Percentiles rank a stretch among this genome's conserved stretches.
These are phyloP conservation scores for Wickerhamomyces pijperi DNA, from an alignment of 805 yeast genomes.

Conservation along the genomic window DNA sequence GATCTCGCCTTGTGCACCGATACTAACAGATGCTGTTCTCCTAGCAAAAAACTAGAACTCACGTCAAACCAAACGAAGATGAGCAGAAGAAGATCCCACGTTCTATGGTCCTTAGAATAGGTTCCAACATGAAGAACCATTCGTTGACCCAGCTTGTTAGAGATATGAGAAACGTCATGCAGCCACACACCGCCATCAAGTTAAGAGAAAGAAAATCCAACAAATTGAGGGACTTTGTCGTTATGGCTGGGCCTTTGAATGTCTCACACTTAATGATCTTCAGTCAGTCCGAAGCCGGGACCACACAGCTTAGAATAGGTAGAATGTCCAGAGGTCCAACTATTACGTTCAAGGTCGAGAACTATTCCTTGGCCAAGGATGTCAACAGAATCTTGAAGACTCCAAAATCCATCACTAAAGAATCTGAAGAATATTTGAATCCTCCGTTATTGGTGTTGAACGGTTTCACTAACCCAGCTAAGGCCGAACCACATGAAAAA, in stretches of 20 bases:
- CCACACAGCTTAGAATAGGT: constrained; percentile 72
- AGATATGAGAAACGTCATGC: constrained; percentile 86
- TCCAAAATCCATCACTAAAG: constrained; percentile 70
- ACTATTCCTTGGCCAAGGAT: constrained; percentile 76
- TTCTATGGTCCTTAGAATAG: constrained; percentile 89
- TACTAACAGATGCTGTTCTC: constrained; percentile 10
- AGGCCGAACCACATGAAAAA: constrained; percentile 63
- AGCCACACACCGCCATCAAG: constrained; percentile 90
- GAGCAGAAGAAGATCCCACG: constrained; percentile 69
- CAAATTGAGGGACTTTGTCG: constrained; percentile 83
- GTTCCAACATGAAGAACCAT: constrained; percentile 65
- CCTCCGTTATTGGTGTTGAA: constrained; percentile 92
- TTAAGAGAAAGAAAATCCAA: constrained; percentile 80
- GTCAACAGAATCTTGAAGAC: constrained; percentile 54
- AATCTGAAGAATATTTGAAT: constrained; percentile 44
- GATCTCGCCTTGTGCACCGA: neutral
- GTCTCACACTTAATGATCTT: constrained; percentile 83
- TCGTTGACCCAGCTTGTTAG: constrained; percentile 74
- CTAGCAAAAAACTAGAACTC: constrained; percentile 77
- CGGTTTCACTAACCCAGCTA: constrained; percentile 66
- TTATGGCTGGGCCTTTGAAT: constrained; percentile 97
- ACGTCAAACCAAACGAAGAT: constrained; percentile 52
- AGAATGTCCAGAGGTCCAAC: constrained; percentile 94
- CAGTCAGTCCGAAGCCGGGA: constrained; percentile 74
- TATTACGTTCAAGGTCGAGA: constrained; percentile 64